phyloP scores from a whole-genome alignment of 2,329 filamentous ascomycete species.

The Byssochlamys sp. region DNA sequence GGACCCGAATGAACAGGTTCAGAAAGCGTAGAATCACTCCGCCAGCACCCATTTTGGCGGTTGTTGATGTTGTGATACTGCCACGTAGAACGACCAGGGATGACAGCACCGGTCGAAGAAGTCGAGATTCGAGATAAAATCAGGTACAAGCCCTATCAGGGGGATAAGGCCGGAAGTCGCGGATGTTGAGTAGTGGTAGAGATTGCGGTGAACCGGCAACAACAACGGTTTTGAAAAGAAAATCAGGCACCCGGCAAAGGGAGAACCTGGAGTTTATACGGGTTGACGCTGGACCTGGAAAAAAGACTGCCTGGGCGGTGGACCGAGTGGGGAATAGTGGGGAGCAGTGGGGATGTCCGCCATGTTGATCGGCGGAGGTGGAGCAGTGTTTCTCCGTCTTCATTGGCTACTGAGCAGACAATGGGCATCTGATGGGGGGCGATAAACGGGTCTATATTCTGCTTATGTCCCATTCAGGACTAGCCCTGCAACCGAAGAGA shows the following conservation, averaged over 20 bases:
- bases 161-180: neutral
- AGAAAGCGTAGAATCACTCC: slow-evolving; percentile 58
- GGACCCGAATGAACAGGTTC: slow-evolving; percentile 61
- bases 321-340: neutral
- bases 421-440: neutral
- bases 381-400: neutral
- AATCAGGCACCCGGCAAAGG: neutral
- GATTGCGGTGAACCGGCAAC: neutral
- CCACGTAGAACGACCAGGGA: neutral
- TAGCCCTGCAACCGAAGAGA: neutral
- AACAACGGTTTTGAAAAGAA: neutral
- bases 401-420: no score
- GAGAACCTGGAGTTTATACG: neutral
- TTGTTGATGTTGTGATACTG: neutral
- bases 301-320: neutral
- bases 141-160: neutral
- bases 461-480: neutral
- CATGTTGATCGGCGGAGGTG: neutral
- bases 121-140: neutral
- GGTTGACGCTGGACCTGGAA: slow-evolving; percentile 8
- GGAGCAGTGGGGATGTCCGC: neutral
- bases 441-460: neutral
- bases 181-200: neutral
- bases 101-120: neutral
- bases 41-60: slow-evolving; percentile 46